These are phyloP conservation scores for Cystofilobasidium bisporidii DNA, from an alignment of 768 basidiomycete species.

Conservation along the genomic window DNA sequence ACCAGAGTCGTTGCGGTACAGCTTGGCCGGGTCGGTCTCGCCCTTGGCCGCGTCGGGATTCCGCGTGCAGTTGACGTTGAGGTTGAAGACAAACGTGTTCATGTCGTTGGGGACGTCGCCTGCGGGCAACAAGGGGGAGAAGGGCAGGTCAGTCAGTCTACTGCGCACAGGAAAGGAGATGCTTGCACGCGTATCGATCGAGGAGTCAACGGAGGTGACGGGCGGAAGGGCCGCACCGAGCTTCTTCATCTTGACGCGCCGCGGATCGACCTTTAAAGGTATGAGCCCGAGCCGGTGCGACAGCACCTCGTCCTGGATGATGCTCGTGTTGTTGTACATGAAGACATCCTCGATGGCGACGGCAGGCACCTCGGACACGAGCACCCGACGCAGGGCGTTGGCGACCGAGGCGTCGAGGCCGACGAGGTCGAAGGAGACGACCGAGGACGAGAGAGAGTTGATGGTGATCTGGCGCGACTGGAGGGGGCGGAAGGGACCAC, in stretches of 20 bases:
- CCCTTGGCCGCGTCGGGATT: slow-evolving; percentile 50
- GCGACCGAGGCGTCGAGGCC: slow-evolving; percentile 94
- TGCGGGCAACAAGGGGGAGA: slow-evolving; percentile 12
- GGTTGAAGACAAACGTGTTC: slow-evolving; percentile 80
- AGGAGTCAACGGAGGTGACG: slow-evolving; percentile 5
- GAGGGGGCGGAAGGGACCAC: not conserved
- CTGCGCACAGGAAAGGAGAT: no score
- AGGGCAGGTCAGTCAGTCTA: no score
- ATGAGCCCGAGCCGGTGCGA: slow-evolving; percentile 85
- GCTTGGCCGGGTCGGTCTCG: slow-evolving; percentile 51
- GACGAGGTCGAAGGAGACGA: slow-evolving; percentile 87
- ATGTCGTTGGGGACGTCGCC: slow-evolving; percentile 67
- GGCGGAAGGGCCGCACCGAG: slow-evolving; percentile 31
- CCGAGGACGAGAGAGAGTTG: slow-evolving; percentile 66
- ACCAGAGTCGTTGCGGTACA: slow-evolving; percentile 62
- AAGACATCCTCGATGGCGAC: slow-evolving; percentile 84
- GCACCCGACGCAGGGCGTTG: slow-evolving; percentile 81
- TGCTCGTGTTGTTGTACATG: slow-evolving; percentile 86
- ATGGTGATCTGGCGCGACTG: slow-evolving; percentile 50
- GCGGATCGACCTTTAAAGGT: slow-evolving; percentile 78
- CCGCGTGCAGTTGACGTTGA: slow-evolving; percentile 59
- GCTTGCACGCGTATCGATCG: no score
- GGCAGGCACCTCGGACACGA: slow-evolving; percentile 91
- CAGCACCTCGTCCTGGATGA: slow-evolving; percentile 88
- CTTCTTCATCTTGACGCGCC: slow-evolving; percentile 47